Evolutionary conservation across 306 rosid species (phyloP).

Genomic region (Comarum palustre): DNA sequence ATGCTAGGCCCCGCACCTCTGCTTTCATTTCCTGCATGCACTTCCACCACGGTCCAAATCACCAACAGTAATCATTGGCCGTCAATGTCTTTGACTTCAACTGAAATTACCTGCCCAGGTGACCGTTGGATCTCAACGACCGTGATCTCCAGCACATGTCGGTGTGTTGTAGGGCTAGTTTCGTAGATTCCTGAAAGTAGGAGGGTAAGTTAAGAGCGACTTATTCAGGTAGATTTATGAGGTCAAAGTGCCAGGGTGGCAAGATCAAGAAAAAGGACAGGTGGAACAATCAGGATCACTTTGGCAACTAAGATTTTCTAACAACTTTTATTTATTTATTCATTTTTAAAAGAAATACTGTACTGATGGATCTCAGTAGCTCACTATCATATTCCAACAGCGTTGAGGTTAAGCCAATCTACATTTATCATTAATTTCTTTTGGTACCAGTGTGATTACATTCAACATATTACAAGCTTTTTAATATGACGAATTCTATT

Average conservation of each 20-base stretch:
- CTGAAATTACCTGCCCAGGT: too few relatives aligned
- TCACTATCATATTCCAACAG: too few relatives aligned
- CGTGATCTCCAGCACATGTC: not conserved
- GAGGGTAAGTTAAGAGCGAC: slow-evolving; percentile 11
- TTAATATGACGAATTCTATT: too few relatives aligned
- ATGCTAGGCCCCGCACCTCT: not conserved
- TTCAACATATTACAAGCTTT: too few relatives aligned
- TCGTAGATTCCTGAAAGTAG: slow-evolving; percentile 16
- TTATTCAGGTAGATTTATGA: not conserved
- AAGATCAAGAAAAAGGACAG: slow-evolving; percentile 19
- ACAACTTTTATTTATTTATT: not conserved
- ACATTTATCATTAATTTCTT: too few relatives aligned
- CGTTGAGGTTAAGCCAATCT: too few relatives aligned
- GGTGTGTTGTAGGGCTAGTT: not conserved
- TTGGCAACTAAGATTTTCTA: not conserved
- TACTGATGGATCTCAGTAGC: not conserved
- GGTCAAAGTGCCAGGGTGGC: slow-evolving; percentile 24
- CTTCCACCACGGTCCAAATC: slow-evolving; percentile 11
- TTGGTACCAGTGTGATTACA: too few relatives aligned
- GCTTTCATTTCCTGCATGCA: slow-evolving; percentile 12
- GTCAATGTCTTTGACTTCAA: not conserved
- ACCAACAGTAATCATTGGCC: not conserved
- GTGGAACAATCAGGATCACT: slow-evolving; percentile 17
- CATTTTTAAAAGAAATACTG: not conserved
- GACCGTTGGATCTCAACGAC: not conserved